Base-by-base conservation (phyloP, 2,329 filamentous ascomycete species). In the Tolypocladium guangdongense region DNA sequence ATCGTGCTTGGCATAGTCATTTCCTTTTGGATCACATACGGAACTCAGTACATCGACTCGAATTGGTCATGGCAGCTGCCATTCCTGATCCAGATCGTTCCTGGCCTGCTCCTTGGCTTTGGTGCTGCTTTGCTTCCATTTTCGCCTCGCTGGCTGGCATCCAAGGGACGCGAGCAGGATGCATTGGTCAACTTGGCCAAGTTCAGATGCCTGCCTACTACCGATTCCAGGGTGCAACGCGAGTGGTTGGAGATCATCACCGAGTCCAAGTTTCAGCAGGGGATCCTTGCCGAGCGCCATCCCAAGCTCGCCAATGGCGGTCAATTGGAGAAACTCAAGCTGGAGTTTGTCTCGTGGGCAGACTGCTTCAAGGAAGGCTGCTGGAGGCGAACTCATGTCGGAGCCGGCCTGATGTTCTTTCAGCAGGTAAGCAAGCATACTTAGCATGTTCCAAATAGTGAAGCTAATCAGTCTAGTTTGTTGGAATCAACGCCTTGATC, bases 371-470 rank as follows among this genome's bases (percentile, higher is more conserved):
- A 64, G 54, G 66, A 65, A 18, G 74, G 75, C 4, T 77, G 74
- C 60, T 75, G 74, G 68, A 69, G 74, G 45, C 68, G 68, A 14
- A 70, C 68, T 0, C 57, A 63, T 48, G 68, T 82, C 20, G 80
- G 77, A 24, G 64, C 75, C 7, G 70, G 72, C 0, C 60, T 83
- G 16, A 77, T 78, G 70, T 82, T 82, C 60, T 83, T 82, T 62
- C 78, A 82, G 53, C 78, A 80, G 56, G 76, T 78, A 47, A 66
- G 41, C 12, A 47, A 66, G 41, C 12, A 24, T 24, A 11, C 20
- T 14, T 14, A 6, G 37, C 22, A 6, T 43, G 6, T 6, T 10
- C 30, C 11, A 10, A 37, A 30, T 16, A 3, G 18, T 4, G 20
- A n/a, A 18, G 33, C 48, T 50, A 22, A 50, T 11, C 7, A 14